Base-by-base conservation (phyloP, 257 asterid genomes). In the Thymus mandschuricus region DNA sequence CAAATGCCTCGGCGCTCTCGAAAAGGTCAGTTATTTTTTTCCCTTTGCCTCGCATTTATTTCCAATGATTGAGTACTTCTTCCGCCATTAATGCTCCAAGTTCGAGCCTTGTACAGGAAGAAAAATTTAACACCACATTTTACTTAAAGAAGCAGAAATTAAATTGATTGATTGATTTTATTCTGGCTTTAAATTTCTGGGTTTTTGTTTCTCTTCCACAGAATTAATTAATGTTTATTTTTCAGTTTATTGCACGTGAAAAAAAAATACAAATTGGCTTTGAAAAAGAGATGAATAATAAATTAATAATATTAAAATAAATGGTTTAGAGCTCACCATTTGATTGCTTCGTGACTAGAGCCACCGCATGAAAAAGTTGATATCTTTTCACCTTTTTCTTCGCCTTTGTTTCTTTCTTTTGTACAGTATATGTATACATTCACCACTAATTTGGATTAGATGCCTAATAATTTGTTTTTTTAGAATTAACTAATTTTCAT, bases 1-100 rank as follows among this genome's bases (percentile, higher is more conserved):
- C 0, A 82, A 68, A 46, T 94, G 99, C 80, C 92, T 94, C 0
- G 95, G 95, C 15, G 93, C 99, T 8, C 86, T 94, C 3, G 89
- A 89, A 8, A 88, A 94, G 97, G 99, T 91, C 21, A 21, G 21
- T 21, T 21, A 0, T 21, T 41, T 85, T 33, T 54, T 52, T 54
- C 7, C 28, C 55, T 28, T 60, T 52, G 7, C 1, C 9, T 46
- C 12, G 49, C 74, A 79, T 83, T 83, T 75, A 80, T 69, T 65
- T 66, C 64, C 87, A 76, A 74, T 69, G 44, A 71, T 68, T 81
- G 78, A 67, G 64, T 78, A 35, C 72, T 68, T 15, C 72, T 68
- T 15, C 70, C 27, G 13, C 41, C 61, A 61, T 55, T 71, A 40
- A 71, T 62, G 60, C 45, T 57, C 6, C 1, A 1, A 15, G 6